phyloP scores from a whole-genome alignment of 768 basidiomycete genomes.

The Podaxis rugospora region DNA sequence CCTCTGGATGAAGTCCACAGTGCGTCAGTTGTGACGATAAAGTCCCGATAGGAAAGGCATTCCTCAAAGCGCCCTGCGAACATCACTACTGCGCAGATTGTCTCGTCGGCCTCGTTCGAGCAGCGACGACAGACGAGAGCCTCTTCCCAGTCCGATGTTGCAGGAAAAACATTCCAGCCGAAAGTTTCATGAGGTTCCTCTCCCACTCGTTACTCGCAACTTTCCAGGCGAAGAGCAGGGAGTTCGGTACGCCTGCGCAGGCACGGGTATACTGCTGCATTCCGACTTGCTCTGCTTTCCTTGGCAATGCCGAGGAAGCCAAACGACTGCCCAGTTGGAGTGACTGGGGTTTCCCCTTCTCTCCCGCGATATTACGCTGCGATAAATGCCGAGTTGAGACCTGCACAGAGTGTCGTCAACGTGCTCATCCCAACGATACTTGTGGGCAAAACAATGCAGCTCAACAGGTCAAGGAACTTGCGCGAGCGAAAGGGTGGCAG shows the following conservation, averaged over 20 bases:
- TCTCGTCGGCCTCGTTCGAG: constrained; percentile 15
- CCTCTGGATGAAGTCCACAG: constrained; percentile 2
- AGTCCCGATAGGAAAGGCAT: constrained; percentile 1
- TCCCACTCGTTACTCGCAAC: constrained; percentile 1
- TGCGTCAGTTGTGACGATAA: constrained; percentile 17
- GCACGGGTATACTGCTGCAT: constrained; percentile 16
- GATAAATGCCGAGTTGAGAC: constrained; percentile 8
- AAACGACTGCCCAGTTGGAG: background rate
- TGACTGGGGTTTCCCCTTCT: background rate
- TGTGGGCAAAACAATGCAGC: constrained; percentile 30
- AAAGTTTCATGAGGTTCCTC: constrained; percentile 6
- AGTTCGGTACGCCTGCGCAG: constrained; percentile 16
- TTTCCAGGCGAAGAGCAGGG: constrained; percentile 14
- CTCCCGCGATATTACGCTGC: constrained; percentile 4
- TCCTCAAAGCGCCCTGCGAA: constrained; percentile 12
- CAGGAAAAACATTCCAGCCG: constrained; percentile 13
- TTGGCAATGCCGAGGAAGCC: constrained; percentile 11
- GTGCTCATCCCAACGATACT: constrained; percentile 8
- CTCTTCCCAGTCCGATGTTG: constrained; percentile 20
- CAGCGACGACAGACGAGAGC: constrained; percentile 16
- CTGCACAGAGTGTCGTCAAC: constrained; percentile 14
- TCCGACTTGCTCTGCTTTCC: constrained; percentile 16
- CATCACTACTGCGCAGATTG: constrained; percentile 19
- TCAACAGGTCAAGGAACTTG: constrained; percentile 40
- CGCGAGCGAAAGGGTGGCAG: constrained; percentile 46